Conservation (phyloP, 2,329 filamentous ascomycete species). For the Penicillium crustosum region DNA sequence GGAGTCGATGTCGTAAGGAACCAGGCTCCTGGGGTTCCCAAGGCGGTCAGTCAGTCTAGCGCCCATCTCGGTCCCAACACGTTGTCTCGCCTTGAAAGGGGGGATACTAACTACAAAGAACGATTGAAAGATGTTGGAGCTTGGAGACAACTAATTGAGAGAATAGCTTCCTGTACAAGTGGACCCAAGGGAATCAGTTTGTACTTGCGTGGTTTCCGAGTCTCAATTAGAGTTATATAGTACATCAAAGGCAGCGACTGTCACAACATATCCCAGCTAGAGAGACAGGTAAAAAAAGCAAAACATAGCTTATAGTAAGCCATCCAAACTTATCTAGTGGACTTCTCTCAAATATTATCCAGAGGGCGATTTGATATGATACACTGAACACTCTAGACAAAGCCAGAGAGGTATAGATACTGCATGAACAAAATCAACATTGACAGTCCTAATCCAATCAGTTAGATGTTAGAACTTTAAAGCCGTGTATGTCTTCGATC, state of each 20-base stretch:
- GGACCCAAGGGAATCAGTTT: neutral
- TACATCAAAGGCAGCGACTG: neutral
- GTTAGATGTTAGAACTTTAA: neutral
- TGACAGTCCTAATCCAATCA: neutral
- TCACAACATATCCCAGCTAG: neutral
- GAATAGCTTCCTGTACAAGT: neutral
- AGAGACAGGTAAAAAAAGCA: neutral
- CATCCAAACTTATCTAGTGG: neutral
- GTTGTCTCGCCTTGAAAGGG: neutral
- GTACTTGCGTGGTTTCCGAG: neutral
- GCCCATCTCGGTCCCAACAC: conserved; percentile 11
- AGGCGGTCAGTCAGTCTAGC: conserved; percentile 27
- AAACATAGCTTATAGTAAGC: neutral
- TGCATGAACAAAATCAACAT: neutral
- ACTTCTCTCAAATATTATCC: too few species aligned
- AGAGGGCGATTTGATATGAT: neutral
- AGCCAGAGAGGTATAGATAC: too few species aligned
- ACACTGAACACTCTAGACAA: neutral
- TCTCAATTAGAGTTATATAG: neutral
- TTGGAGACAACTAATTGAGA: neutral
- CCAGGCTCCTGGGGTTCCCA: conserved; percentile 13
- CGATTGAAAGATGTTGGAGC: neutral
- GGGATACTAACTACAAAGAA: neutral
- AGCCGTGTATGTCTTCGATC: too few species aligned
- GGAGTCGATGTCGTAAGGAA: conserved; percentile 26